phyloP scores from a whole-genome alignment of 2,329 filamentous ascomycete species.

The Colletotrichum paranaense region DNA sequence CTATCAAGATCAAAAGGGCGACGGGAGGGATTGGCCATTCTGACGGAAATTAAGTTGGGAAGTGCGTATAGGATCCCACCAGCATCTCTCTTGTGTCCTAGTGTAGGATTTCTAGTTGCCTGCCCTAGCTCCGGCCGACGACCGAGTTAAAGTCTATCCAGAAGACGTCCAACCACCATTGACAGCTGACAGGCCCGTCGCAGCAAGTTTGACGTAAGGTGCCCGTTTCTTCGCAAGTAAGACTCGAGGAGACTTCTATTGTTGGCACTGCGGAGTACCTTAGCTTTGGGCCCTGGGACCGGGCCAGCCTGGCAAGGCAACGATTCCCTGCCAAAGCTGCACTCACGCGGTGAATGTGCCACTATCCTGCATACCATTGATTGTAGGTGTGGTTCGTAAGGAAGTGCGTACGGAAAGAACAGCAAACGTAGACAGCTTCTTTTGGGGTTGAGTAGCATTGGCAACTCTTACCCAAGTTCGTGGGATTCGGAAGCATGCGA shows the following conservation, averaged over 20 bases:
- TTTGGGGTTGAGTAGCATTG: not conserved
- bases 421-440: not conserved
- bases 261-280: slow-evolving; percentile 29
- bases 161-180: slow-evolving; percentile 1
- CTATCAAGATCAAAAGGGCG: not conserved
- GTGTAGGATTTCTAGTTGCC: not conserved
- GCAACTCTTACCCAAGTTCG: not conserved
- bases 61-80: slow-evolving; percentile 12
- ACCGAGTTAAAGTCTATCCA: slow-evolving; percentile 18
- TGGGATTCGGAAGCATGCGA: not conserved
- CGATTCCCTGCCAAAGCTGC: slow-evolving; percentile 13
- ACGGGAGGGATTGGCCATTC: not conserved
- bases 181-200: not conserved
- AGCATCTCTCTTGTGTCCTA: not conserved
- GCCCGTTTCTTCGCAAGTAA: not conserved
- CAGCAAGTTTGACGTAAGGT: slow-evolving; percentile 21
- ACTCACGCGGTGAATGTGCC: slow-evolving; percentile 7
- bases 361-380: slow-evolving; percentile 16
- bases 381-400: slow-evolving; percentile 16
- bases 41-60: slow-evolving; percentile 12
- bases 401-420: not conserved
- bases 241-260: slow-evolving; percentile 28
- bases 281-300: slow-evolving; percentile 10
- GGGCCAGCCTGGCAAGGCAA: slow-evolving; percentile 33
- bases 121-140: slow-evolving; percentile 16